Evolutionary conservation across 2,329 filamentous ascomycete species (phyloP).

Genomic region (Calonectria multiphialidica): DNA sequence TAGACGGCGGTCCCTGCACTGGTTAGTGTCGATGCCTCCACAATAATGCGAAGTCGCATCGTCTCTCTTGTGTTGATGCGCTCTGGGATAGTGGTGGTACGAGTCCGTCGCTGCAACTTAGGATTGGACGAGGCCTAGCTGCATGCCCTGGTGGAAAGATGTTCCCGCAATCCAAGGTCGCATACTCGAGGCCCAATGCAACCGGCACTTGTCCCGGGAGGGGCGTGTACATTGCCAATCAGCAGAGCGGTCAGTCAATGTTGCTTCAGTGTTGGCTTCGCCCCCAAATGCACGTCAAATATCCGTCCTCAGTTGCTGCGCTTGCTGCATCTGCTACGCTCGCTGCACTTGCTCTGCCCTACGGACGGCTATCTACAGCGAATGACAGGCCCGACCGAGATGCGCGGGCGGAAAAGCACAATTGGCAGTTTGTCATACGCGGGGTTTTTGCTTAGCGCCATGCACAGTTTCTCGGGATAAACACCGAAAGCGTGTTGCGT

Average conservation of each 20-base stretch:
- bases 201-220: background rate
- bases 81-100: background rate
- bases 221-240: background rate
- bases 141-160: background rate
- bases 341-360: background rate
- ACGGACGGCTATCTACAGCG: background rate
- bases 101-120: background rate
- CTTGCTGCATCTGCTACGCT: no score
- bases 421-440: slow-evolving; percentile 5
- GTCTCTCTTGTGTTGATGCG: background rate
- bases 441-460: slow-evolving; percentile 1
- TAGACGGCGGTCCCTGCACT: background rate
- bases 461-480: background rate
- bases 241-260: background rate
- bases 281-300: background rate
- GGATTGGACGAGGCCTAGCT: background rate
- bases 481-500: background rate
- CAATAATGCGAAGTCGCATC: background rate
- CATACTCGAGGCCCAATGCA: background rate
- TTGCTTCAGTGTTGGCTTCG: background rate
- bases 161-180: background rate
- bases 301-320: background rate
- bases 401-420: background rate
- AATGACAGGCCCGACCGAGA: background rate
- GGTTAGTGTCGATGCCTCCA: background rate